Evolutionary conservation across 2,329 filamentous ascomycete genomes (phyloP), one percentile per base, ranked within the genome.

Genomic region (Penicillium concentricum): DNA sequence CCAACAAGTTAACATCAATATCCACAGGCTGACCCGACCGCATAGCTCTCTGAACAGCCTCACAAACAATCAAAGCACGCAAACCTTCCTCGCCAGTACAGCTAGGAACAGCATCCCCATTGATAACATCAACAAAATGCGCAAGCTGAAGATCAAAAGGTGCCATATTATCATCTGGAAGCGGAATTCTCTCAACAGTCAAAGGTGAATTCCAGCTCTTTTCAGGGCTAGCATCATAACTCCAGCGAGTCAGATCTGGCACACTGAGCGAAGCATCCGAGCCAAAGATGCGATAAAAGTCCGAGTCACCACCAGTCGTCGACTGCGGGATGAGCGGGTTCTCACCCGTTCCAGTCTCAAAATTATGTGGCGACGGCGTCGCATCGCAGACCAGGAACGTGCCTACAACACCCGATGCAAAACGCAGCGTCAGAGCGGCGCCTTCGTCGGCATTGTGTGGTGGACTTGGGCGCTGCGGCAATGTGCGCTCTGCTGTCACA

Each of bases 331-430:
- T 80, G 0, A 74, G 67, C 0, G 83, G 81, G 56, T 85, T 86
- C 69, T 86, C 84, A 2, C 83, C 83, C 0, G 84, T 85, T 0
- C 81, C 83, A 2, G 76, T 69, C 65, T 86, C 84, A 47, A 85
- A 86, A 55, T 76, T 82, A 65, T 84, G 78, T 1, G 81, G 79
- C 0, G 78, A 80, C 0, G 81, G 77, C 0, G 77, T 74, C 8
- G 77, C 76, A 65, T 87, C 84, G 12, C 77, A 80, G 3, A 85
- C 64, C 3, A 87, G 56, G 61, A 86, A 86, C 0, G 81, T 84
- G 0, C 83, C 83, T 0, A 86, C 82, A 2, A 79, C 75, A 0
- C 84, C 84, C 2, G 76, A 81, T 1, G 73, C 74, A 63, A 86
- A 87, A 0, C 76, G 72, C 15, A 86, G 63, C 0, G 81, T 78